Base-by-base conservation (phyloP, 352 stramenopile species). In the Globisporangium okanoganense region DNA sequence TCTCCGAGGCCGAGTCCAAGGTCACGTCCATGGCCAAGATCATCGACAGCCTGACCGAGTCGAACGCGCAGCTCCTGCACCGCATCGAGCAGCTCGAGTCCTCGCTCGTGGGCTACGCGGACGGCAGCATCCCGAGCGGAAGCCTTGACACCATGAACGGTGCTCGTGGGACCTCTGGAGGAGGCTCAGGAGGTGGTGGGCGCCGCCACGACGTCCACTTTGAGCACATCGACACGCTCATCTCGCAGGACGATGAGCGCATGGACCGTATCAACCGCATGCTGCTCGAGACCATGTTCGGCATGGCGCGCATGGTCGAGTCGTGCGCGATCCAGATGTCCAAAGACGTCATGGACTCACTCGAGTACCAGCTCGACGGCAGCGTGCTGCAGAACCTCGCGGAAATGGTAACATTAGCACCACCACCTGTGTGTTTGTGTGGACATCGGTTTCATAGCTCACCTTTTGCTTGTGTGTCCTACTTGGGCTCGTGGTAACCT, bases 231-330 rank as follows among this genome's bases (percentile, higher is more conserved):
- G 78, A 89, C 51, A 85, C 73, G 16, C 52, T 87, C 24, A 70
- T 78, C 8, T 44, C 66, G 16, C 70, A 72, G 64, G 76, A 88
- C 44, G 71, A 90, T 38, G 74, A 82, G 40, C 79, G 78, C 41
- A 78, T 78, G 69, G 76, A 87, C 64, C 76, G 78, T 3, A 77
- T 76, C 10, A 92, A 92, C 50, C 78, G 77, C 10, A 90, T 92
- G 82, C 68, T 94, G 36, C 64, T 92, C 10, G 84, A 94, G 57
- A 89, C 79, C 13, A 75, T 94, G 72, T 90, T 92, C 52, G 84
- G 77, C 14, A 94, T 94, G 84, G 84, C 84, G 20, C 80, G 84
- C 3, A 92, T 92, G 81, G 84, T 94, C 63, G 84, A 94, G 65
- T 84, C 82, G 27, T 84, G 78, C 40, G 76, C 83, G n/a, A 94